Base-by-base conservation (phyloP, 352 stramenopile species). In the Globisporangium okanoganense region DNA sequence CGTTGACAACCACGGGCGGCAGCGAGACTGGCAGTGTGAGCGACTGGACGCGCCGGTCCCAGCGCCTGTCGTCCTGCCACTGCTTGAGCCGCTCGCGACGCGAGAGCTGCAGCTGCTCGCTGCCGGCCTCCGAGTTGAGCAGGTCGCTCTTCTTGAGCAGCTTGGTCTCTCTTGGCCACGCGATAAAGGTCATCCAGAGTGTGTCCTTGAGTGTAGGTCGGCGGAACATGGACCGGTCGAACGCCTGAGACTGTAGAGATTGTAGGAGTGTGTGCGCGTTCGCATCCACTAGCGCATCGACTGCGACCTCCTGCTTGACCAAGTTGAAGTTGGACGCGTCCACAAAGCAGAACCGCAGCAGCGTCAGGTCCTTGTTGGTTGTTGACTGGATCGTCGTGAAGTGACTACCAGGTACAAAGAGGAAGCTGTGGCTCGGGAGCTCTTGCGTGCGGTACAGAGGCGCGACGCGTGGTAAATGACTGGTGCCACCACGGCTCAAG, bases 291-390 rank as follows among this genome's bases (percentile, higher is more conserved):
- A 92, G 67, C 8, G 70, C 76, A 33, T 88, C 70, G 6, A 85
- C 41, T 1, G 65, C 61, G 4, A 84, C 61, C 33, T 73, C 69
- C 62, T 87, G 61, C 48, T 87, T 88, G 25, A 90, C 79, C 22
- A 61, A 52, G 56, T 91, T 88, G 36, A 92, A 62, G 57, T 94
- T 94, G n/a, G 81, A 82, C 4, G 82, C 85, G 58, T 94, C 82
- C 6, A 78, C 75, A 53, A 76, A 85, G 65, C 85, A 94, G 48
- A 92, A 90, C 12, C 78, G 79, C 16, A 94, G 65, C 18, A 85
- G 58, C 9, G 80, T 43, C 13, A 68, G 7, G 35, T 9, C 10
- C 2, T 47, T 2, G 51, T 61, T n/a, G 47, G 29, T 24, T 22
- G 29, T 24, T 22, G 58, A 31, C 10, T 54, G 64, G 40, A 73